Conservation (phyloP, 169 alveolate genomes). For the Plasmodium ovale region DNA sequence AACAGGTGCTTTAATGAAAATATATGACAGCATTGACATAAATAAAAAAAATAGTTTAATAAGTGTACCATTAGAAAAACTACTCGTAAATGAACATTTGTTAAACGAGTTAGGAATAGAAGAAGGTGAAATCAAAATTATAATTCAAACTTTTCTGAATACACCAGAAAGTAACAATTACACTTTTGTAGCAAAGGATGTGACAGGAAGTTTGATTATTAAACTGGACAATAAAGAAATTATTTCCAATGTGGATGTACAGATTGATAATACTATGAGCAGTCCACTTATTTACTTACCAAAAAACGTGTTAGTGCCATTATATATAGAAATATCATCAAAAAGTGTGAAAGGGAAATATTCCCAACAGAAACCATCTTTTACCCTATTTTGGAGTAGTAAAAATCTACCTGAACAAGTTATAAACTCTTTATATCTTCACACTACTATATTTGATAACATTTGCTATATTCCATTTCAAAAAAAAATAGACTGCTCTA, state of each 20-base stretch:
- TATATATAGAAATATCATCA: constrained; percentile 61
- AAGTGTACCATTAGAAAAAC: constrained; percentile 43
- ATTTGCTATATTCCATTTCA: constrained; percentile 32
- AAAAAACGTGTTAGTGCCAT: constrained; percentile 29
- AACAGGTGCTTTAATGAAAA: constrained; percentile 69
- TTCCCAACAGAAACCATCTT: constrained; percentile 26
- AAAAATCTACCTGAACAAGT: constrained; percentile 53
- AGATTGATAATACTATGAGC: constrained; percentile 3
- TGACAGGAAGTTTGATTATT: constrained; percentile 33
- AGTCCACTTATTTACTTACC: constrained; percentile 36
- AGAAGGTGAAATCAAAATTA: constrained; percentile 50
- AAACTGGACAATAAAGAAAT: constrained; percentile 57
- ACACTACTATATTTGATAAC: constrained; percentile 62
- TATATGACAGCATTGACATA: constrained; percentile 56
- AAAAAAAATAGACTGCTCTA: constrained; percentile 48
- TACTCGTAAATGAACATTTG: constrained; percentile 28
- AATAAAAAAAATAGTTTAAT: constrained; percentile 26
- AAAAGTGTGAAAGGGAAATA: background rate
- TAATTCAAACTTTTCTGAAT: constrained; percentile 53
- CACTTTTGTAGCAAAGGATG: constrained; percentile 41
- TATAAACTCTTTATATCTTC: constrained; percentile 45
- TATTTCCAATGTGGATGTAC: constrained; percentile 20
- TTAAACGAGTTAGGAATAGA: constrained; percentile 62
- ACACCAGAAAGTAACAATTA: constrained; percentile 29
- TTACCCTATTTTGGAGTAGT: constrained; percentile 57